Evolutionary conservation across 306 rosid species (phyloP), one percentile per base, ranked within the genome.

Genomic region (Lathyrus aphaca): DNA sequence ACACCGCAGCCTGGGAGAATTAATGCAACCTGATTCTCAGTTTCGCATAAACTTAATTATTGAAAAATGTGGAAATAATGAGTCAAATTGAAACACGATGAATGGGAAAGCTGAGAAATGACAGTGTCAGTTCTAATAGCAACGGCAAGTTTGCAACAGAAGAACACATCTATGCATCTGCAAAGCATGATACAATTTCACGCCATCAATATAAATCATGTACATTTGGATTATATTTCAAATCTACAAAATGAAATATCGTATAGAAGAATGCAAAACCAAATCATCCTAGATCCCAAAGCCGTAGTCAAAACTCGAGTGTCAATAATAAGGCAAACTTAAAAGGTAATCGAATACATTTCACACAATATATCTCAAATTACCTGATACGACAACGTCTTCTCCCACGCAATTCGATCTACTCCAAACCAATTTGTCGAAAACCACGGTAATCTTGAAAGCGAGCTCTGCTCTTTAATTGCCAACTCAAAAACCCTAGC

Each of bases 401-500:
- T 94, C 75, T 86, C 86, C 97, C 97, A 94, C 3, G 97, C 86
- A 77, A 75, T 86, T 84, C 80, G 88, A 81, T 94, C 99, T 61
- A 80, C 80, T 35, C 94, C 96, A 84, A 88, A 80, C 99, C 95
- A 94, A 51, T 91, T 82, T 19, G 88, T 83, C 30, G 95, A 75
- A 79, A 94, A 84, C 99, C 96, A 91, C 40, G 82, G 72, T 8
- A 44, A 74, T 32, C 73, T 78, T 10, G 89, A 76, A 63, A 66
- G 75, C 11, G 91, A 77, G 45, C 78, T 81, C 23, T 83, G 87
- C 74, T 88, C 97, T 81, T 91, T 90, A 51, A 94, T 79, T 64
- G 89, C 95, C 55, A 94, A 77, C 82, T 91, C 99, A 76, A 91
- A 94, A 78, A 85, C 88, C 81, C 99, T 88, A 66, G 97, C 85